Evolutionary conservation across 225 moss, liverwort and hornwort species (phyloP).

Genomic region (Straminergon stramineum): DNA sequence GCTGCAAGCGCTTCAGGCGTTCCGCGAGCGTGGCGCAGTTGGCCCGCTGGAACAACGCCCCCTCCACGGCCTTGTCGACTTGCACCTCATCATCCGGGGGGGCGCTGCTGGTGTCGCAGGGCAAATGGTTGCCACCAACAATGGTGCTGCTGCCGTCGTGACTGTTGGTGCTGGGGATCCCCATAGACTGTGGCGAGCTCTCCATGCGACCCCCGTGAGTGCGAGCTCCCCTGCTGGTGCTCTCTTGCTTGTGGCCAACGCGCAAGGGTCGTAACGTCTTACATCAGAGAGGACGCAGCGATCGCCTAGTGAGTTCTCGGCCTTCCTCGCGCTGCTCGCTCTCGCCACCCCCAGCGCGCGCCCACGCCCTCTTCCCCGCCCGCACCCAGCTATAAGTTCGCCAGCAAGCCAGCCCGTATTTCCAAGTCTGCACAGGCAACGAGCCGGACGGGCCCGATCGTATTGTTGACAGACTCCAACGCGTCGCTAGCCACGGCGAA

Average conservation of each 20-base stretch:
- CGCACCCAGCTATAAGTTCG: not conserved
- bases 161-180: constrained; percentile 8
- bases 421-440: not conserved
- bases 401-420: not conserved
- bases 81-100: not conserved
- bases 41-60: constrained; percentile 23
- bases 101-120: not conserved
- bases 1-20: constrained; percentile 45
- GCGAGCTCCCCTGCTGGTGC: not conserved
- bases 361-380: not conserved
- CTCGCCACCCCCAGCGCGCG: too few relatives aligned
- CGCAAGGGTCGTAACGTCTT: not conserved
- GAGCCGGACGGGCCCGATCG: not conserved
- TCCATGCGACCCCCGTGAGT: constrained; percentile 18
- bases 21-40: constrained; percentile 44
- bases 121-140: not conserved
- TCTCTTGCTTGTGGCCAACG: not conserved
- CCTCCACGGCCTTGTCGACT: constrained; percentile 28
- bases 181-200: constrained; percentile 10
- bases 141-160: not conserved
- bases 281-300: not conserved
- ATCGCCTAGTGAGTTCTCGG: not conserved
- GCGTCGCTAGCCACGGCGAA: not conserved
- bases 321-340: not conserved
- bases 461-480: constrained; percentile 12